Evolutionary conservation across 768 basidiomycete genomes (phyloP).

Genomic region (Postia placenta): DNA sequence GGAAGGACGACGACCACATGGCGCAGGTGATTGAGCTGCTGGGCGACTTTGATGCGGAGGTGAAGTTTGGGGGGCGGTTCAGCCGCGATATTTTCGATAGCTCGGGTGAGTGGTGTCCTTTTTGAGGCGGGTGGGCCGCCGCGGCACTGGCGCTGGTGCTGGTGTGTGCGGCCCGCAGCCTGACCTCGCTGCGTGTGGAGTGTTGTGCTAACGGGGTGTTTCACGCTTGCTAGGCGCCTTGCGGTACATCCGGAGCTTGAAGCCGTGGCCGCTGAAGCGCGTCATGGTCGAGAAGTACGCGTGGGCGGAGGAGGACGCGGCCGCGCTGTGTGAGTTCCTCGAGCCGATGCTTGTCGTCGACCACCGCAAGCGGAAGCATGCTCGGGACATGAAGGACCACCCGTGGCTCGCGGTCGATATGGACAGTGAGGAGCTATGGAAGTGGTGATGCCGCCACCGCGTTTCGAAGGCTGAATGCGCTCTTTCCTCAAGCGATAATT

Average conservation of each 20-base stretch:
- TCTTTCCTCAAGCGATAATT: neutral
- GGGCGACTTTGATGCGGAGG: conserved; percentile 66
- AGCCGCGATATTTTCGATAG: conserved; percentile 82
- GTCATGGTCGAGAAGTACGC: conserved; percentile 91
- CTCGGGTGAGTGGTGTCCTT: conserved; percentile 37
- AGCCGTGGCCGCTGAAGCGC: conserved; percentile 74
- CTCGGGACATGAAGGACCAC: conserved; percentile 69
- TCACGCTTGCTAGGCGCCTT: conserved; percentile 42
- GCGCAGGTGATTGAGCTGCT: conserved; percentile 91
- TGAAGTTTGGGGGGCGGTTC: conserved; percentile 82
- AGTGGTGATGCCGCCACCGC: conserved; percentile 7
- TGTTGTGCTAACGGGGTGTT: neutral
- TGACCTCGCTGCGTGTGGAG: neutral
- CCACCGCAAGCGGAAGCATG: conserved; percentile 60
- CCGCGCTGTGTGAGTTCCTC: conserved; percentile 58
- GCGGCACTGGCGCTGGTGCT: neutral
- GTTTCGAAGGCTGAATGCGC: neutral
- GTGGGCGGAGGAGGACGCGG: conserved; percentile 53
- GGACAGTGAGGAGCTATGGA: conserved; percentile 13
- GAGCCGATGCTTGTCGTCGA: conserved; percentile 73
- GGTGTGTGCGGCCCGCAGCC: conserved; percentile 1
- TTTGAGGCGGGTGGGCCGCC: neutral
- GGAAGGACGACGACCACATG: conserved; percentile 94
- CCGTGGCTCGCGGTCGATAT: conserved; percentile 54
- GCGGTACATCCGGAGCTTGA: conserved; percentile 68